A percentile compares a stretch with the other conserved stretches of the same genome.
These are phyloP conservation scores for Tuber microsphaerosporum DNA, from an alignment of 495 filamentous ascomycete species.

Conservation along the genomic window DNA sequence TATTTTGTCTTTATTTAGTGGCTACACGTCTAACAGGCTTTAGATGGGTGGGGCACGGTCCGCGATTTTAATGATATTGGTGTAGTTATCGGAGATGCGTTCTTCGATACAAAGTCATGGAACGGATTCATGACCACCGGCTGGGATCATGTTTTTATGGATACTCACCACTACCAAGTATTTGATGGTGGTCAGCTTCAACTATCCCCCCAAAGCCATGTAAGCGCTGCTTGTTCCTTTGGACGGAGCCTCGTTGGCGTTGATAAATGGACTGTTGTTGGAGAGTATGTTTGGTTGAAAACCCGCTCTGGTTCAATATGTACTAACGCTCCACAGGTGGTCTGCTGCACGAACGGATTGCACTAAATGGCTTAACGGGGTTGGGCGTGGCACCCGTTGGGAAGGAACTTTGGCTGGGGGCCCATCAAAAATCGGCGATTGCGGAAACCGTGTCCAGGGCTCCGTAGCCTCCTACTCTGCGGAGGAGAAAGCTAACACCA, in stretches of 20 bases:
- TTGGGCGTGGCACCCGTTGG: conserved; percentile 61
- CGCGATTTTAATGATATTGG: conserved; percentile 52
- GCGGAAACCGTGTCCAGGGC: conserved; percentile 41
- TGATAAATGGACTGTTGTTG: conserved; percentile 66
- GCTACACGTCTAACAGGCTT: neutral
- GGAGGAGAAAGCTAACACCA: conserved; percentile 31
- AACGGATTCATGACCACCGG: conserved; percentile 62
- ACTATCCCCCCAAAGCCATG: conserved; percentile 48
- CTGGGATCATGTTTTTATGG: conserved; percentile 58
- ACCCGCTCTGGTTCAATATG: neutral
- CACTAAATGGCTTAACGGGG: conserved; percentile 64
- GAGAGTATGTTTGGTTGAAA: conserved; percentile 48
- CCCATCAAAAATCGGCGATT: conserved; percentile 50
- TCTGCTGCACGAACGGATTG: conserved; percentile 67
- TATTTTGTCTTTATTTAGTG: neutral
- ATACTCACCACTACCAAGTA: conserved; percentile 62
- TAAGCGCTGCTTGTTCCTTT: conserved; percentile 50
- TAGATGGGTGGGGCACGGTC: conserved; percentile 52
- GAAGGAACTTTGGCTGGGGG: conserved; percentile 54
- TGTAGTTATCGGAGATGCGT: conserved; percentile 63
- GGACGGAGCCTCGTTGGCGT: conserved; percentile 48
- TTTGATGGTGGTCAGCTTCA: conserved; percentile 57
- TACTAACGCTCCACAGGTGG: conserved; percentile 41
- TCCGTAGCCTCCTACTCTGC: conserved; percentile 25
- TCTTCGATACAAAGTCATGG: conserved; percentile 57